Evolutionary conservation across 2,329 filamentous ascomycete species (phyloP), one percentile per base, ranked within the genome.

Genomic region (Tolypocladium nubicola): DNA sequence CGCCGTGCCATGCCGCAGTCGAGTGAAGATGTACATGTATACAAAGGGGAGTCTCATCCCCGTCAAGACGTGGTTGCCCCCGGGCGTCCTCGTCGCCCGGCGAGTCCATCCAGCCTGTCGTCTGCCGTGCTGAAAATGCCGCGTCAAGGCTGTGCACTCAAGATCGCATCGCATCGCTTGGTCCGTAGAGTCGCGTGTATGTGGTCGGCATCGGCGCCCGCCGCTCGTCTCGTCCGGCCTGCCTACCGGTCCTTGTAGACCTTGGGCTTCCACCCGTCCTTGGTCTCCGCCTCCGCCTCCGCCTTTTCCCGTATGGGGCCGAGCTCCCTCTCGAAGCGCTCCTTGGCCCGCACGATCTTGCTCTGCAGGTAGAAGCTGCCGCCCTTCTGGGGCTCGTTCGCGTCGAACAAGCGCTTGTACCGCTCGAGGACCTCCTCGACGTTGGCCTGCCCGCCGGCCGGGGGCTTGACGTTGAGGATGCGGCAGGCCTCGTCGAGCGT

Each of bases 341-440:
- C 93, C 66, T 93, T 84, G 58, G 94, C 94, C 61, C 94, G 81
- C 65, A 97, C 75, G 57, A 99, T 85, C 77, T 99, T 99, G 80
- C 93, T 97, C 76, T 99, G 94, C 53, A 99, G 80, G 74, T 99
- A 99, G 75, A 99, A 99, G 67, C 91, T 97, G 56, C 94, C 94
- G 40, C 94, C 94, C 69, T 96, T 96, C 73, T 95, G 81, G 13
- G 94, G 93, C 63, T 99, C 89, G 76, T 99, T 99, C 65, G 84
- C 78, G 73, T 99, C 94, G 71, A 97, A 99, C 53, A 99, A 77
- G 62, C 87, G 85, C 83, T 97, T 97, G 80, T 97, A 99, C 56
- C 91, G 82, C 65, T 88, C 85, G 74, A 88, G 86, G 57, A 96
- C 85, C 63, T 87, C 81, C 66, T 92, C 89, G 70, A 92, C 77